A percentile compares a stretch with the other conserved stretches of the same genome.
Evolutionary conservation across 31 red algal genomes (phyloP).

Genomic region (Pterothamnion heteromorphum): DNA sequence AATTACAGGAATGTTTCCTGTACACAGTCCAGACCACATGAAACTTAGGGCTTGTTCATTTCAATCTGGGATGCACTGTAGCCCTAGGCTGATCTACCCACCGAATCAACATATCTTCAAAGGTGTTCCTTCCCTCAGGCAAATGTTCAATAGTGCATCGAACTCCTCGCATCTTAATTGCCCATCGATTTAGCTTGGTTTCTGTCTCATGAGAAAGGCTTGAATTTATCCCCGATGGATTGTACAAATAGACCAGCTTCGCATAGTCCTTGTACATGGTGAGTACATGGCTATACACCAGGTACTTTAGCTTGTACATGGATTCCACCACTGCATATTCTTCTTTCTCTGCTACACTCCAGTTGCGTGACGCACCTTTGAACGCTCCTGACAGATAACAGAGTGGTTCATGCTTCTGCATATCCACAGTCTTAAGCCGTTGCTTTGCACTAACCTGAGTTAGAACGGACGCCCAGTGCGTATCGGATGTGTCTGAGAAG

Average conservation of each 20-base stretch:
- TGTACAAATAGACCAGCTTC: slow-evolving; percentile 20
- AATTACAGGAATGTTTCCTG: no score
- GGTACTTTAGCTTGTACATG: slow-evolving; percentile 23
- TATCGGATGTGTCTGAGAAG: slow-evolving; percentile 31
- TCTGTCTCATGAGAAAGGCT: no score
- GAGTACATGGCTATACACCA: no score
- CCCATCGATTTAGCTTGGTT: no score
- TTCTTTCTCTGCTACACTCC: slow-evolving; percentile 35
- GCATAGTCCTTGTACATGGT: slow-evolving; percentile 20
- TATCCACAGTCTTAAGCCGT: neutral
- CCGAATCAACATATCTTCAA: slow-evolving; percentile 27
- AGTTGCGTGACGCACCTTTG: neutral
- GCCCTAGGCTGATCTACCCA: no score
- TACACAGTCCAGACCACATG: no score
- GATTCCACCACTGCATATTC: slow-evolving; percentile 38
- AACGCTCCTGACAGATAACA: slow-evolving; percentile 34
- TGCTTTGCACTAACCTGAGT: slow-evolving; percentile 3
- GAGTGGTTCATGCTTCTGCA: slow-evolving; percentile 39
- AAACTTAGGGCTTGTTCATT: no score
- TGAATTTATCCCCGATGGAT: neutral
- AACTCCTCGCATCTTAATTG: neutral
- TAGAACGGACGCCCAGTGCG: neutral
- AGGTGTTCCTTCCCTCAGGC: neutral
- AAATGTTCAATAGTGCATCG: slow-evolving; percentile 18
- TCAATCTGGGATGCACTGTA: no score